These are phyloP conservation scores for Solanum ossicruentum DNA, from an alignment of 257 asterid genomes.

Conservation along the genomic window DNA sequence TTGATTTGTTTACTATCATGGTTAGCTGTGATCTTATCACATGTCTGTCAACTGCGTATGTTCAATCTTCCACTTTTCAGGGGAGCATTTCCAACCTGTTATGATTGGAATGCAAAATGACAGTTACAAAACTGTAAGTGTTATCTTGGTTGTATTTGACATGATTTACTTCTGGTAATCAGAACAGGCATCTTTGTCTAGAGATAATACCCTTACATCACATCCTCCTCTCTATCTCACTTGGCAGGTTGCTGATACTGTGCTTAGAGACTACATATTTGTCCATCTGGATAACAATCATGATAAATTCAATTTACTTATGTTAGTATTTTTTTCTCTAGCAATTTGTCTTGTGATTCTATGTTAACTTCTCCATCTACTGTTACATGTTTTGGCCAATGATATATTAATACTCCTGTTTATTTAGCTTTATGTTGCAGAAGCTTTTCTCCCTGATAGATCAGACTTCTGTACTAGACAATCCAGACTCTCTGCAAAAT, in stretches of 20 bases:
- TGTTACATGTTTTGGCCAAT: neutral
- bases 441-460: constrained; percentile 91
- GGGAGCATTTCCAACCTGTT: constrained; percentile 72
- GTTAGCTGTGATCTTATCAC: neutral
- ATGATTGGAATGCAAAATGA: constrained; percentile 66
- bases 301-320: constrained; percentile 85
- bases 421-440: constrained; percentile 85
- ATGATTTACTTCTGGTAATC: neutral
- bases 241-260: constrained; percentile 72
- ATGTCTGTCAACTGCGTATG: neutral
- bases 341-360: neutral
- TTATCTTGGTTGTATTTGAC: neutral
- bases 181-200: neutral
- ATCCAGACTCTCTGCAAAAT: constrained; percentile 85
- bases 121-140: constrained; percentile 52
- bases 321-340: constrained; percentile 36
- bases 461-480: constrained; percentile 89
- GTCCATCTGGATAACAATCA: constrained; percentile 85
- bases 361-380: neutral
- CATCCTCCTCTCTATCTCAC: neutral
- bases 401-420: constrained; percentile 10
- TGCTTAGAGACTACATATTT: constrained; percentile 63
- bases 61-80: constrained; percentile 30
- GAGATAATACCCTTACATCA: neutral
- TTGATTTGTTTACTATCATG: neutral